Conservation (phyloP, 768 basidiomycete genomes). For the Peribolospora kevripleyi region DNA sequence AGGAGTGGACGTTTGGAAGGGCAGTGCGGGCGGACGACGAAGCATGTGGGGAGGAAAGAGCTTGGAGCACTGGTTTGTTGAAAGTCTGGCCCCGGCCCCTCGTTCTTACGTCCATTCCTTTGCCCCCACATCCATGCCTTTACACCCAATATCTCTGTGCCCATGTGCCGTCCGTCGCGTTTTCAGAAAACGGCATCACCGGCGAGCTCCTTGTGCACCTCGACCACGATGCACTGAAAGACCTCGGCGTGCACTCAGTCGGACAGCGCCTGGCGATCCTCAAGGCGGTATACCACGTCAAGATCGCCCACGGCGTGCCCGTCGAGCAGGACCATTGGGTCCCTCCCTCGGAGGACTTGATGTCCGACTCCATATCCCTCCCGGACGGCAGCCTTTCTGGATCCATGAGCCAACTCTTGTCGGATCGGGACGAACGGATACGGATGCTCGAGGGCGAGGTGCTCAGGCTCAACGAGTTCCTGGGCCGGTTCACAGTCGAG, state of each 20-base stretch:
- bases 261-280: constrained; percentile 80
- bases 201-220: constrained; percentile 71
- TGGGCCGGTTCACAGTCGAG: constrained; percentile 19
- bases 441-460: constrained; percentile 54
- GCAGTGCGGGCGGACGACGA: too few species aligned
- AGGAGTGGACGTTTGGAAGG: not conserved
- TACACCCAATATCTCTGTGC: not conserved
- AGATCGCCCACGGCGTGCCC: constrained; percentile 56
- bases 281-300: constrained; percentile 72
- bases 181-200: constrained; percentile 63
- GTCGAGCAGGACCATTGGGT: constrained; percentile 66
- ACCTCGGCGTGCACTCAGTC: constrained; percentile 64
- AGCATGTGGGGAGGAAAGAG: too few species aligned
- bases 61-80: too few species aligned
- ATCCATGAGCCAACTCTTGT: not conserved
- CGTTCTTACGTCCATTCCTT: too few species aligned
- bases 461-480: constrained; percentile 34
- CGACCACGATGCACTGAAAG: constrained; percentile 59
- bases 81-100: too few species aligned
- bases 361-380: not conserved
- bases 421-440: constrained; percentile 37
- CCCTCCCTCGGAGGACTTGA: constrained; percentile 45
- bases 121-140: too few species aligned
- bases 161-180: not conserved
- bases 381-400: not conserved